These are phyloP conservation scores for Pythium periplocum DNA, from an alignment of 352 stramenopile species.

Conservation along the genomic window DNA sequence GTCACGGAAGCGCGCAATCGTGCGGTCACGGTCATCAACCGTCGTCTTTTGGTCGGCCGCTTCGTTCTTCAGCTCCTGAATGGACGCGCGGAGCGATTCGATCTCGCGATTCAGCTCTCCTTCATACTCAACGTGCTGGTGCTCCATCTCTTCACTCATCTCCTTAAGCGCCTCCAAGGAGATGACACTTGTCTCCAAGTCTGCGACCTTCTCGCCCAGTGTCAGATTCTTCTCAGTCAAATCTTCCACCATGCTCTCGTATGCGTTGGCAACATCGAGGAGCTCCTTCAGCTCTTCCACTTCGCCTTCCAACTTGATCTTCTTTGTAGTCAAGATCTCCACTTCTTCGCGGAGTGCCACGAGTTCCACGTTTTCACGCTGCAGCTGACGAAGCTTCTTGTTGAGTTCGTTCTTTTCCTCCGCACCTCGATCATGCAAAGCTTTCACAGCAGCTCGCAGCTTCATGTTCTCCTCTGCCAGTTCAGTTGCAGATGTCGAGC, in stretches of 20 bases:
- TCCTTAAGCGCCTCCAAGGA: constrained; percentile 80
- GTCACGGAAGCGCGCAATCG: constrained; percentile 76
- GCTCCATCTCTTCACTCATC: constrained; percentile 85
- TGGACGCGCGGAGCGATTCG: constrained; percentile 38
- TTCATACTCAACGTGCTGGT: constrained; percentile 82
- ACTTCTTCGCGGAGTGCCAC: constrained; percentile 60
- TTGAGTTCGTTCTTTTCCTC: constrained; percentile 80
- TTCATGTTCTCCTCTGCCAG: constrained; percentile 82
- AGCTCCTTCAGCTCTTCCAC: constrained; percentile 85
- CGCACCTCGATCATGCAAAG: constrained; percentile 69
- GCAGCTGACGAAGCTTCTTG: constrained; percentile 70
- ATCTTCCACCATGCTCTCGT: constrained; percentile 86
- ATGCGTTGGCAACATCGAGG: constrained; percentile 80
- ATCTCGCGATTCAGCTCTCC: constrained; percentile 72
- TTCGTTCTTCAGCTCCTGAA: constrained; percentile 59
- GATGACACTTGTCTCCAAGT: constrained; percentile 62
- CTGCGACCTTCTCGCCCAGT: constrained; percentile 74
- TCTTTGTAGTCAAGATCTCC: constrained; percentile 54
- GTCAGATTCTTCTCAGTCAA: constrained; percentile 86
- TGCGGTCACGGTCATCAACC: constrained; percentile 76
- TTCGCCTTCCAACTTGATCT: constrained; percentile 48
- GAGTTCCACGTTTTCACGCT: constrained; percentile 71
- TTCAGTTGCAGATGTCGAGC: constrained; percentile 22
- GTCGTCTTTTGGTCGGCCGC: constrained; percentile 45
- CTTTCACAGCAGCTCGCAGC: constrained; percentile 73